Evolutionary conservation across 192 early-diverging fungal genomes (phyloP).

Genomic region (Umbelopsis vinacea): DNA sequence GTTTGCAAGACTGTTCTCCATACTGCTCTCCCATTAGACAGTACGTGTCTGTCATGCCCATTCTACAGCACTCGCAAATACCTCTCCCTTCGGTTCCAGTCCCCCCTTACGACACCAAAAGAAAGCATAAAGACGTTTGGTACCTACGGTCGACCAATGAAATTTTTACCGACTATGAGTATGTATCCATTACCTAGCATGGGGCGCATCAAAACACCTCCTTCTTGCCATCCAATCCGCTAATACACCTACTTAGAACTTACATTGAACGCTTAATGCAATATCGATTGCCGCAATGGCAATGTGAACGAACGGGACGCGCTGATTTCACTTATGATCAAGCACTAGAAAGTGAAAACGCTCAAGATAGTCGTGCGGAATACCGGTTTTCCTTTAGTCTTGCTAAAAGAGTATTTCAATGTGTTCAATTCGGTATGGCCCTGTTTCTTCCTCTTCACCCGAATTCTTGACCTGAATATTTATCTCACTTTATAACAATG

Average conservation of each 20-base stretch:
- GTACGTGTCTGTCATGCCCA: constrained; percentile 24
- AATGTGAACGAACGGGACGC: constrained; percentile 78
- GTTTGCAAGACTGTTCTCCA: neutral
- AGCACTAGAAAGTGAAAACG: constrained; percentile 77
- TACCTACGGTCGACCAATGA: constrained; percentile 57
- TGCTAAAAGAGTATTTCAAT: constrained; percentile 59
- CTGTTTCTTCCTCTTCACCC: neutral
- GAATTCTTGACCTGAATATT: neutral
- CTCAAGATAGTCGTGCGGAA: constrained; percentile 60
- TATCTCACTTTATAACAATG: neutral
- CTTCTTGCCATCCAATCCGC: neutral
- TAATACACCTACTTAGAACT: neutral
- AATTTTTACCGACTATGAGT: constrained; percentile 64
- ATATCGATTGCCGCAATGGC: constrained; percentile 76
- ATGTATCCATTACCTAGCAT: constrained; percentile 25
- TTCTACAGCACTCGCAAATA: constrained; percentile 16
- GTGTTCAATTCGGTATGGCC: constrained; percentile 77
- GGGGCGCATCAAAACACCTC: neutral
- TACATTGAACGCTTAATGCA: constrained; percentile 42
- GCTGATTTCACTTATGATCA: constrained; percentile 79
- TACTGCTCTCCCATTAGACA: constrained; percentile 2
- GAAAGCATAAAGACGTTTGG: constrained; percentile 28
- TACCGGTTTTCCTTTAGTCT: constrained; percentile 69
- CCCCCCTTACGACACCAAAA: constrained; percentile 32
- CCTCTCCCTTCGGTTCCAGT: constrained; percentile 18